Evolutionary conservation across 2,329 filamentous ascomycete species (phyloP).

Genomic region (Torrubiella hemipterigena): DNA sequence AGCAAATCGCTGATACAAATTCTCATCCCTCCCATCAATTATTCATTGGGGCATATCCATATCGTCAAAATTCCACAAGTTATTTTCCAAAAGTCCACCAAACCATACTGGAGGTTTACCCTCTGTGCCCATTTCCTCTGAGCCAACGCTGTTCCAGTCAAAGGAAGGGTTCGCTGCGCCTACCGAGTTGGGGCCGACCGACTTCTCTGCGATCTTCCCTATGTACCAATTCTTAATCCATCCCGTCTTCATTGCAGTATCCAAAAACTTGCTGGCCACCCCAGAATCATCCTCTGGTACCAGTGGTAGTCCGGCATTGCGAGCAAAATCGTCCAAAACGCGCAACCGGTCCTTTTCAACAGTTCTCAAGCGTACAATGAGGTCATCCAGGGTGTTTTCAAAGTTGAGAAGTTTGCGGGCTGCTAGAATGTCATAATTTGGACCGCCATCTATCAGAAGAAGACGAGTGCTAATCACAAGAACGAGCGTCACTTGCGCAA

Average conservation of each 20-base stretch:
- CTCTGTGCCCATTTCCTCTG: background rate
- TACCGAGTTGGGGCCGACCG: background rate
- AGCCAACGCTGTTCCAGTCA: conserved; percentile 2
- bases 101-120: conserved; percentile 10
- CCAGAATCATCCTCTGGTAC: conserved; percentile 11
- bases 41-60: too few relatives aligned
- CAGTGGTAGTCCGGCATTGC: too few relatives aligned
- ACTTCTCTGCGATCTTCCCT: conserved; percentile 9
- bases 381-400: conserved; percentile 3
- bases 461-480: conserved; percentile 16
- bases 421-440: conserved; percentile 4
- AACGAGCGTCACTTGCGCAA: conserved; percentile 15
- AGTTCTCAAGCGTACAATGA: conserved; percentile 5
- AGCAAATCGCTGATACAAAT: too few relatives aligned
- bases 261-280: conserved; percentile 9
- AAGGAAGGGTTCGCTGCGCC: conserved; percentile 1
- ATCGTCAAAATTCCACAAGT: conserved; percentile 11
- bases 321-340: too few relatives aligned
- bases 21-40: too few relatives aligned
- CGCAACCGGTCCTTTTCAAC: conserved; percentile 7
- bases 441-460: conserved; percentile 5
- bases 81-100: conserved; percentile 13
- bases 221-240: conserved; percentile 21
- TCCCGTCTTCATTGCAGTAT: conserved; percentile 12
- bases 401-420: conserved; percentile 5